Percentiles rank a stretch among this genome's conserved stretches.
Conservation (phyloP, 1,284 basidiomycete genomes). For the Rhodotorula sp. region DNA sequence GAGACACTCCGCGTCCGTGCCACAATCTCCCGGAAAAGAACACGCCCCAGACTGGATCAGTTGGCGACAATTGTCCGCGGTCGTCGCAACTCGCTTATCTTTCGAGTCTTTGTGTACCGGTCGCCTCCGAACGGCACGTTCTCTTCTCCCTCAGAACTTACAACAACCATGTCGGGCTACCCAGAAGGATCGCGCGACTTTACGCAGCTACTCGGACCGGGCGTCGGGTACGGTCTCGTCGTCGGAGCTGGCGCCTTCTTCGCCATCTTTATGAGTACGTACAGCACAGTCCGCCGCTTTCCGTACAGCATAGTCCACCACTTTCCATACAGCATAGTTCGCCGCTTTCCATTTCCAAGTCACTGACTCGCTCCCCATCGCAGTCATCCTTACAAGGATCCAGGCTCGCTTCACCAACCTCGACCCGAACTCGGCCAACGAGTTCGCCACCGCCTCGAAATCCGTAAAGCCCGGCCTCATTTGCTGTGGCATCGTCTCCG, state of each 20-base stretch:
- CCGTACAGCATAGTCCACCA: too few relatives aligned
- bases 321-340: too few relatives aligned
- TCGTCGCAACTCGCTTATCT: too few relatives aligned
- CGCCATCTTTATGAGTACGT: conserved; percentile 16
- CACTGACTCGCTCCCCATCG: conserved; percentile 5
- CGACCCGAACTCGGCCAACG: conserved; percentile 22
- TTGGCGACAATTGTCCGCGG: too few relatives aligned
- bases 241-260: conserved; percentile 47
- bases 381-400: conserved; percentile 28
- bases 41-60: too few relatives aligned
- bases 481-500: conserved; percentile 62
- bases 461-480: conserved; percentile 26
- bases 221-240: conserved; percentile 21
- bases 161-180: conserved; percentile 3
- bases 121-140: too few relatives aligned
- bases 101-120: too few relatives aligned
- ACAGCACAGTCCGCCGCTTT: too few relatives aligned
- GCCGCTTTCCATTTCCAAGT: too few relatives aligned
- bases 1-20: too few relatives aligned
- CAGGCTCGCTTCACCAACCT: conserved; percentile 30
- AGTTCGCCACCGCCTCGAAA: conserved; percentile 33
- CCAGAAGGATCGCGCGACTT: conserved; percentile 24
- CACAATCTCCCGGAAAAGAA: too few relatives aligned
- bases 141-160: too few relatives aligned
- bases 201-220: conserved; percentile 10